Conservation (phyloP, 2,329 filamentous ascomycete species). For the Diplodia seriata region DNA sequence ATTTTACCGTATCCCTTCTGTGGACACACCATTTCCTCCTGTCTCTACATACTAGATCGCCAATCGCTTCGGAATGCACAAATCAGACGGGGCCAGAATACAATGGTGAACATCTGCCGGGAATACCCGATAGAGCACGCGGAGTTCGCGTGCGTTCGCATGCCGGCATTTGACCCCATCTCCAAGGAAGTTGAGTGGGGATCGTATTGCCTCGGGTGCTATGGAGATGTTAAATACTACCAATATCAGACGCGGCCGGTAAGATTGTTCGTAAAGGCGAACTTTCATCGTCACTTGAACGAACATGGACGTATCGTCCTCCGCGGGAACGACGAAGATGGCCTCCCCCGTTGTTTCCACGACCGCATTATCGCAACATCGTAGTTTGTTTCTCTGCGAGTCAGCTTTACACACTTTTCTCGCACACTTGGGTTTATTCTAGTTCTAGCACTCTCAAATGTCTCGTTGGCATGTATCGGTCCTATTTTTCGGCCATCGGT, state of each 20-base stretch:
- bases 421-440: no score
- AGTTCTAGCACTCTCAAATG: no score
- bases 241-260: not conserved
- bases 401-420: not conserved
- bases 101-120: no score
- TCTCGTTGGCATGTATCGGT: no score
- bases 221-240: not conserved
- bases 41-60: not conserved
- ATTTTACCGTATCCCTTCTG: not conserved
- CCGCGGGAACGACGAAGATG: no score
- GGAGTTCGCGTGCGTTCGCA: not conserved
- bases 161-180: not conserved
- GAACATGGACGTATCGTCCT: not conserved
- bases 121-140: not conserved
- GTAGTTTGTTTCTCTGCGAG: not conserved
- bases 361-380: not conserved
- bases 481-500: no score
- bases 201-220: not conserved
- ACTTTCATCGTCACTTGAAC: not conserved
- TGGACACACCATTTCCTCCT: accelerated
- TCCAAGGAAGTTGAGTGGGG: not conserved
- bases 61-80: not conserved
- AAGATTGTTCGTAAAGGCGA: not conserved
- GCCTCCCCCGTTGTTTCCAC: no score
- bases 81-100: no score